Conservation (phyloP, 2,329 filamentous ascomycete species). For the Mariannaea sp. region DNA sequence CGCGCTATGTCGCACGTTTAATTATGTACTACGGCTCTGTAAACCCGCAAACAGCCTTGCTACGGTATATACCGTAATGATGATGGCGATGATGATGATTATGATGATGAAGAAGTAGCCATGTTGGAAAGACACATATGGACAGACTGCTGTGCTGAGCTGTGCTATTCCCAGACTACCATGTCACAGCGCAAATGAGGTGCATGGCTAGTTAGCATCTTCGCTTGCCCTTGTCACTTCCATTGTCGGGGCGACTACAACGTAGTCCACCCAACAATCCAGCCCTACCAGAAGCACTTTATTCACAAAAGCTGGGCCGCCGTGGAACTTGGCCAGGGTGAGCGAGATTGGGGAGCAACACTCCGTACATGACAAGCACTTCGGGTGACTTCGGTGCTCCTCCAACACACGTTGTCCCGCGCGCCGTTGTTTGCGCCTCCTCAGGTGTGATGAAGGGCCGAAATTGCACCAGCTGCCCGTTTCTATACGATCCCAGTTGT, state of each 20-base stretch:
- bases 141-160: no score
- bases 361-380: conserved; percentile 15
- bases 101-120: no score
- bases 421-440: not conserved
- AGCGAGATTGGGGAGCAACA: conserved; percentile 31
- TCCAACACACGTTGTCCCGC: not conserved
- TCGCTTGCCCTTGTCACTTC: not conserved
- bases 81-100: no score
- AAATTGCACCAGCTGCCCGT: conserved; percentile 15
- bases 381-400: conserved; percentile 12
- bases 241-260: not conserved
- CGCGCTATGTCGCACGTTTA: conserved; percentile 29
- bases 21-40: conserved; percentile 18
- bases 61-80: no score
- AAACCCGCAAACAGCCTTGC: no score
- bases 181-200: no score
- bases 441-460: conserved; percentile 10
- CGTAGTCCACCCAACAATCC: not conserved
- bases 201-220: no score
- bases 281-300: conserved; percentile 28
- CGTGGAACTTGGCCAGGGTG: conserved; percentile 22
- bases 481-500: no score
- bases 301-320: conserved; percentile 14
- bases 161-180: not conserved
- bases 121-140: no score